Base-by-base conservation (phyloP, 2,329 filamentous ascomycete species). In the Fusarium sulawesiense region DNA sequence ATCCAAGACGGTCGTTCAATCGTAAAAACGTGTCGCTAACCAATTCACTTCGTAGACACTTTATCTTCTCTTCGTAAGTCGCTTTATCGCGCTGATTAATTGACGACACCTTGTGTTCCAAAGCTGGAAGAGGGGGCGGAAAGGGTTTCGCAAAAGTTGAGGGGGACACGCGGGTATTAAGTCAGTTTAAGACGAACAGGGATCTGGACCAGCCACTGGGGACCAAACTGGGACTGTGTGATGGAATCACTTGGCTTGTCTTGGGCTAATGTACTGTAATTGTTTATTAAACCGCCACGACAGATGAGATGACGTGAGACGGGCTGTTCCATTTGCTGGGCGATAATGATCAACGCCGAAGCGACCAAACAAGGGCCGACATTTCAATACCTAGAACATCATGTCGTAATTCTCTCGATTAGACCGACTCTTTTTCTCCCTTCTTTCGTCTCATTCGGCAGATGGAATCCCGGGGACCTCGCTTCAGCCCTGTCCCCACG, bases 281-380 rank as follows among this genome's bases (percentile, higher is more conserved):
- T 53, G 49, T 53, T 27, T 53, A 42, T 53, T 65, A 47, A 50
- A 47, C 60, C 70, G 60, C 67, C 67, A 69, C 69, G 66, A 37
- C 37, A 53, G 37, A 45, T 27, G 56, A 70, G 72, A 73, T 74
- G 72, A 74, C 72, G 72, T 74, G 72, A 74, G 72, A 74, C 50
- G 64, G 41, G 21, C 53, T 56, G 32, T 46, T 58, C 62, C 49
- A 65, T 60, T 54, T 48, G 70, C 67, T 57, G 60, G 64, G 25
- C 48, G 7, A 47, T 47, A 29, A 50, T 51, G 64, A 64, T 64
- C 46, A 48, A 23, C 20, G 21, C 16, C 34, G 18, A 37, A 37
- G 18, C 34, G 34, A 30, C 47, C 20, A 66, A 62, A 42, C 51
- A 51, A 66, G 32, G 14, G 29, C 32, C 29, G 49, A 25, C 49